These are phyloP conservation scores for Penicillium robsamsonii DNA, from an alignment of 495 filamentous ascomycete genomes.

Conservation along the genomic window DNA sequence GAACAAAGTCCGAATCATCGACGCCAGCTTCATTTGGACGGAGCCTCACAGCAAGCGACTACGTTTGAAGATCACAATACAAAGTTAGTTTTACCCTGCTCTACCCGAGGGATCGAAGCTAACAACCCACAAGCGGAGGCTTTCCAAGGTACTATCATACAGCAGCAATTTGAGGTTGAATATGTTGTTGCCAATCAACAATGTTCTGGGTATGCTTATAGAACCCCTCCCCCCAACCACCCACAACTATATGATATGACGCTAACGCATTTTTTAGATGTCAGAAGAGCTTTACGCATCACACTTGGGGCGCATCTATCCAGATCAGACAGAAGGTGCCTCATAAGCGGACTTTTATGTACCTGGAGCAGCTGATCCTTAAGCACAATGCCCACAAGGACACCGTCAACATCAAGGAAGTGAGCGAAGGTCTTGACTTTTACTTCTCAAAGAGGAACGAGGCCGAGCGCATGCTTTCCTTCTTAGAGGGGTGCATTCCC, in stretches of 20 bases:
- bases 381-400: constrained; percentile 91
- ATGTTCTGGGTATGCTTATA: constrained; percentile 54
- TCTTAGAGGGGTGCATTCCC: constrained; percentile 46
- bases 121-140: constrained; percentile 46
- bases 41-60: constrained; percentile 91
- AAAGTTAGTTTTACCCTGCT: neutral
- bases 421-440: constrained; percentile 91
- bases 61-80: constrained; percentile 85
- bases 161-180: constrained; percentile 92
- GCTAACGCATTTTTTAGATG: constrained; percentile 49
- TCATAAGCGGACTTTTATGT: constrained; percentile 96
- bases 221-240: too few species aligned
- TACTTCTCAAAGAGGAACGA: constrained; percentile 55
- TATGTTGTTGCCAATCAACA: constrained; percentile 87
- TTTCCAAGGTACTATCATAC: constrained; percentile 72
- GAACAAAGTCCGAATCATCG: constrained; percentile 84
- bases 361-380: constrained; percentile 93
- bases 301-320: constrained; percentile 82
- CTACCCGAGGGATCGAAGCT: neutral
- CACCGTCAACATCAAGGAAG: constrained; percentile 94
- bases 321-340: constrained; percentile 96
- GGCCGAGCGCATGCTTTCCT: neutral
- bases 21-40: constrained; percentile 96
- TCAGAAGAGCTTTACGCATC: constrained; percentile 88
- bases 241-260: neutral